Evolutionary conservation across 495 filamentous ascomycete genomes (phyloP).

Genomic region (Penicillium coprophilum): DNA sequence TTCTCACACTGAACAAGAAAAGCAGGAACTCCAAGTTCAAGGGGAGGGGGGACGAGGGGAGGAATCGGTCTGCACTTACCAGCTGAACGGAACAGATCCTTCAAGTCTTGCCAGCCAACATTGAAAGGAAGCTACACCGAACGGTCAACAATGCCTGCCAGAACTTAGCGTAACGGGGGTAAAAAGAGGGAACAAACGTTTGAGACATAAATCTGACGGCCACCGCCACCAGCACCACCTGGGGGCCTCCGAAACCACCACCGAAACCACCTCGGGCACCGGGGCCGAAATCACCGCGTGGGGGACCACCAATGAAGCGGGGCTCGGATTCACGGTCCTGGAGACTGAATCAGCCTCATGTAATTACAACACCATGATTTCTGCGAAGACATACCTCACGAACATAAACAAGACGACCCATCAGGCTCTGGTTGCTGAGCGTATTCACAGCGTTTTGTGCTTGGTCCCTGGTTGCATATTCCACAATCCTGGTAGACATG

Average conservation of each 20-base stretch:
- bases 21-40: constrained; percentile 15
- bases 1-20: constrained; percentile 17
- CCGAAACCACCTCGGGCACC: constrained; percentile 45
- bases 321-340: constrained; percentile 96
- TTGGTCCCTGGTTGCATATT: constrained; percentile 99
- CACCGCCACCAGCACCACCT: constrained; percentile 55
- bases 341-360: not conserved
- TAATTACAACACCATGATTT: not conserved
- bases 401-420: constrained; percentile 97
- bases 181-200: constrained; percentile 75
- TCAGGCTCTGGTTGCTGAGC: constrained; percentile 97
- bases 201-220: constrained; percentile 91
- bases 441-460: constrained; percentile 95
- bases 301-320: constrained; percentile 77
- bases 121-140: constrained; percentile 87
- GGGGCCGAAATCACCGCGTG: constrained; percentile 64
- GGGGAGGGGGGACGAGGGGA: too few relatives aligned
- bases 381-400: constrained; percentile 69
- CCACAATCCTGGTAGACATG: constrained; percentile 78
- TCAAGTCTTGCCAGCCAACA: constrained; percentile 98
- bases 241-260: constrained; percentile 53
- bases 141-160: constrained; percentile 22
- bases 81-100: constrained; percentile 98
- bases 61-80: constrained; percentile 58
- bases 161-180: constrained; percentile 22